A percentile compares a stretch with the other conserved stretches of the same genome.
Evolutionary conservation across 177 flowering plant genomes (phyloP).

Genomic region (Telopea speciosissima): DNA sequence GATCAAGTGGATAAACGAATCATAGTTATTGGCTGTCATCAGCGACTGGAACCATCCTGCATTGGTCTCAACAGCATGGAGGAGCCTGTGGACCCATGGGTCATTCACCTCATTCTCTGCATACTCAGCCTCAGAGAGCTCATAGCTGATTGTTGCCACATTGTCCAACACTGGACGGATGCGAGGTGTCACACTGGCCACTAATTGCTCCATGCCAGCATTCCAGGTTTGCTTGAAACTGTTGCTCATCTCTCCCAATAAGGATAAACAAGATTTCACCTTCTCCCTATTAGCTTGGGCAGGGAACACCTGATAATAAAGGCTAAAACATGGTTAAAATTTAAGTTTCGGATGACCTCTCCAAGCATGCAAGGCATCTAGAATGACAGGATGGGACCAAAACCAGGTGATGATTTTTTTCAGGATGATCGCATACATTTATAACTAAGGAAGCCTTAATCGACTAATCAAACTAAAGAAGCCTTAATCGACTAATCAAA

Average conservation of each 20-base stretch:
- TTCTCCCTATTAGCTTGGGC: slow-evolving; percentile 78
- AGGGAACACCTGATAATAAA: slow-evolving; percentile 55
- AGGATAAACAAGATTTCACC: slow-evolving; percentile 80
- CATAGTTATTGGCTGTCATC: slow-evolving; percentile 82
- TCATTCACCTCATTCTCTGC: slow-evolving; percentile 92
- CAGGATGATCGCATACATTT: not conserved
- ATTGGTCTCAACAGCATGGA: slow-evolving; percentile 77
- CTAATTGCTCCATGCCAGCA: slow-evolving; percentile 82
- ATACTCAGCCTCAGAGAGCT: slow-evolving; percentile 82
- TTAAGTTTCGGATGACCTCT: not conserved
- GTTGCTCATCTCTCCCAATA: slow-evolving; percentile 72
- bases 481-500: not conserved
- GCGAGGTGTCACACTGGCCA: slow-evolving; percentile 68
- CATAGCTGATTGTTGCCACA: slow-evolving; percentile 78
- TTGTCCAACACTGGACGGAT: slow-evolving; percentile 75
- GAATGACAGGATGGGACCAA: not conserved
- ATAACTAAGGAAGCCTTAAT: not conserved
- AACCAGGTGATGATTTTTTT: not conserved
- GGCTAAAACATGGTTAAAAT: slow-evolving; percentile 2
- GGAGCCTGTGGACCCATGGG: slow-evolving; percentile 95
- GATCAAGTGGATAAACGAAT: slow-evolving; percentile 64
- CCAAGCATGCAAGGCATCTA: not conserved
- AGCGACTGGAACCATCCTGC: slow-evolving; percentile 82
- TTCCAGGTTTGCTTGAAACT: slow-evolving; percentile 62
- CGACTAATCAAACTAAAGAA: not conserved